Evolutionary conservation across 2,329 filamentous ascomycete genomes (phyloP).

Genomic region (Cordyceps farinosa): DNA sequence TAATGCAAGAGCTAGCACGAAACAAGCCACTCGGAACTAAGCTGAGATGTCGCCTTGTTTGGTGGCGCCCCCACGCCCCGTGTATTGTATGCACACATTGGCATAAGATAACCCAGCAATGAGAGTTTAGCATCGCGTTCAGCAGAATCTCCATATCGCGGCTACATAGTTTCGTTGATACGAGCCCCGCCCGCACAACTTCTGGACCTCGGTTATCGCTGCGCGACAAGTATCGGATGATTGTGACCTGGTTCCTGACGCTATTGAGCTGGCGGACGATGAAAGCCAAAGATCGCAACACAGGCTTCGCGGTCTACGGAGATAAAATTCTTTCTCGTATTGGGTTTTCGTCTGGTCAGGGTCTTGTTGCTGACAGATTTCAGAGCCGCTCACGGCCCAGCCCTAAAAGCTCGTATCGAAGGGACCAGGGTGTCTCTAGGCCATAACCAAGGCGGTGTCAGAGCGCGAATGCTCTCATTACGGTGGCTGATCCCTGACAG

Average conservation of each 20-base stretch:
- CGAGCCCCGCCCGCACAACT: neutral
- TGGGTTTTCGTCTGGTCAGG: neutral
- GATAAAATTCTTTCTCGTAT: neutral
- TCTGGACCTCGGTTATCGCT: neutral
- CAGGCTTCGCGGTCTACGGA: neutral
- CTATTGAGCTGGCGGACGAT: neutral
- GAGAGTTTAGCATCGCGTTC: neutral
- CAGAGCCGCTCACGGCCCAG: neutral
- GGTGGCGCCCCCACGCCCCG: neutral
- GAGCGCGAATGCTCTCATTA: neutral
- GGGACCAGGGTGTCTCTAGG: neutral
- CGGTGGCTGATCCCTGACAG: neutral
- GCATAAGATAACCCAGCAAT: neutral
- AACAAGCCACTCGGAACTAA: neutral
- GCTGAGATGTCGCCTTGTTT: neutral
- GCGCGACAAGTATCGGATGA: neutral
- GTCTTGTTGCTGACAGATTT: neutral
- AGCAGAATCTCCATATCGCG: neutral
- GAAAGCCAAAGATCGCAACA: neutral
- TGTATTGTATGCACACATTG: neutral
- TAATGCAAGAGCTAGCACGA: neutral
- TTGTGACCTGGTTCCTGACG: neutral
- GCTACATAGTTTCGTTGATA: neutral
- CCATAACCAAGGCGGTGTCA: neutral
- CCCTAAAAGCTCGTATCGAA: conserved; percentile 1